Base-by-base conservation (phyloP, 495 filamentous ascomycete species). In the Beverwykella pulmonaria region DNA sequence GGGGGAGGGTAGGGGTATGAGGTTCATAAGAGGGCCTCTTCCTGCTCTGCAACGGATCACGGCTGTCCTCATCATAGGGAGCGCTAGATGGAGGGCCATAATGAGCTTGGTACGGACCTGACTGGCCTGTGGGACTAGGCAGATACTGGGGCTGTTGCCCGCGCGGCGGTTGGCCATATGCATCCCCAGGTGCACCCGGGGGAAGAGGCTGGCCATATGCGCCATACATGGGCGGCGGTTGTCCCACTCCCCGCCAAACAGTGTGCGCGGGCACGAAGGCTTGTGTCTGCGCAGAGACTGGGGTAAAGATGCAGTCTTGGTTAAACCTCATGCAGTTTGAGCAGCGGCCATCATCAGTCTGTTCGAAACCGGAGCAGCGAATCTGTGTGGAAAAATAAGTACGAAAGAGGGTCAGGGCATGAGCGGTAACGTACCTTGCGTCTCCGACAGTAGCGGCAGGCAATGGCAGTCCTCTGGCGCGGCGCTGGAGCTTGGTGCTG, bases 271-370 rank as follows among this genome's bases (percentile, higher is more conserved):
- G 90, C 29, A 92, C 90, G 73, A 93, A 92, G 9, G 90, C 90
- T 75, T 92, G 90, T 26, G 90, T 84, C 75, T 93, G 90, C 2
- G 90, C 89, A 8, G 88, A 91, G 25, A 93, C 90, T 0, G 90
- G 90, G 3, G 89, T 92, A 79, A 93, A 93, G 78, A 93, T 86
- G 78, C 90, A 93, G 74, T 92, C 89, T 75, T 92, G 90, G 61
- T 89, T 87, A 77, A 93, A 93, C 48, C 90, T 84, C 57, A 87
- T 81, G 72, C 90, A 93, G 74, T 93, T 93, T 72, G 82, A 86
- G 79, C 90, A 93, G 47, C 89, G 84, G 53, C 90, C 90, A 74
- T 92, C 89, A 32, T 86, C 83, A 20, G 88, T 90, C 53, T 81
- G 83, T 62, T 92, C 90, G 73, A 92, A 93, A 22, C 90, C 90